Evolutionary conservation across 1,284 basidiomycete genomes (phyloP).

Genomic region (Anthracocystis walkeri): DNA sequence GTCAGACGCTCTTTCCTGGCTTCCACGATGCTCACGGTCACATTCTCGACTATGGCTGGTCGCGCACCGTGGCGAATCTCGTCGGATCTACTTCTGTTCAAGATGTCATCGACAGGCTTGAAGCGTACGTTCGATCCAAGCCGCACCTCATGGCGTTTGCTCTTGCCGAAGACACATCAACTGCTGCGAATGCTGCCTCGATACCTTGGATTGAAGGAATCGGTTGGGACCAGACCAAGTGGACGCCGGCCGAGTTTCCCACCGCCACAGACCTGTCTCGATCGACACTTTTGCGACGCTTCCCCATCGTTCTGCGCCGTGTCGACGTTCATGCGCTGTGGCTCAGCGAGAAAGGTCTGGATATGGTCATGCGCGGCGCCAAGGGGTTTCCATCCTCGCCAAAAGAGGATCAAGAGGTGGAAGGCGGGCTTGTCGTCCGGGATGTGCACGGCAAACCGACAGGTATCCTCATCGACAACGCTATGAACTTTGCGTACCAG

Average conservation of each 20-base stretch:
- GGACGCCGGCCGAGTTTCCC: slow-evolving; percentile 73
- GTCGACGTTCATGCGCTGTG: slow-evolving; percentile 86
- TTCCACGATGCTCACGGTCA: slow-evolving; percentile 66
- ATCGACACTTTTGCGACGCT: slow-evolving; percentile 35
- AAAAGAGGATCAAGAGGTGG: slow-evolving; percentile 71
- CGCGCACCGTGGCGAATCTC: slow-evolving; percentile 53
- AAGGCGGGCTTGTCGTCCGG: slow-evolving; percentile 82
- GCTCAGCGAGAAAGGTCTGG: slow-evolving; percentile 79
- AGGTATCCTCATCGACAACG: slow-evolving; percentile 73
- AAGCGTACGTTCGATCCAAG: slow-evolving; percentile 35
- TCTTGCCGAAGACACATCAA: slow-evolving; percentile 2
- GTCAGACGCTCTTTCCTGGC: slow-evolving; percentile 50
- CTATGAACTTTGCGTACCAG: slow-evolving; percentile 62
- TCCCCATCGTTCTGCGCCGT: slow-evolving; percentile 27
- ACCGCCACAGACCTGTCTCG: slow-evolving; percentile 76
- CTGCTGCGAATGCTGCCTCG: not conserved
- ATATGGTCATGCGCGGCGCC: slow-evolving; percentile 29
- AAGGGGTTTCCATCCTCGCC: slow-evolving; percentile 65
- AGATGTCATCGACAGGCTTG: slow-evolving; percentile 50
- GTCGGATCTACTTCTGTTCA: slow-evolving; percentile 48
- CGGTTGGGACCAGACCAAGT: slow-evolving; percentile 89
- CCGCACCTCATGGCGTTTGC: slow-evolving; percentile 36
- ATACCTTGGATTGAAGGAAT: slow-evolving; percentile 82
- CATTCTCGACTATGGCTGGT: slow-evolving; percentile 62
- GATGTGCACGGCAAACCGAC: slow-evolving; percentile 78